Evolutionary conservation across 75 land plant species (phyloP).

Genomic region (Azolla pinnata): DNA sequence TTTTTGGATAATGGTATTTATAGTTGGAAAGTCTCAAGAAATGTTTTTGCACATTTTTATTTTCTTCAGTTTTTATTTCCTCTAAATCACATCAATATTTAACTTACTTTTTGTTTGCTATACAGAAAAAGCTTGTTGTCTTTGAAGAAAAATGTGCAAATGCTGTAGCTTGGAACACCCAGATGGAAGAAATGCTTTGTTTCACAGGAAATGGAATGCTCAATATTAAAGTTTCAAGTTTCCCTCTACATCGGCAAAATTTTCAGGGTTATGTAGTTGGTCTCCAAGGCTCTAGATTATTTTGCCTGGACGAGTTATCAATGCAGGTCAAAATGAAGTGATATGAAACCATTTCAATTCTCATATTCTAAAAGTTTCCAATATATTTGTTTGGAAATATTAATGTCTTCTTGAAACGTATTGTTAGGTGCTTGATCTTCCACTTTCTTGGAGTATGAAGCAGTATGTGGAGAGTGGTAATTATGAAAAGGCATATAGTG

Average conservation of each 20-base stretch:
- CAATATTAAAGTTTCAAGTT: slow-evolving; percentile 26
- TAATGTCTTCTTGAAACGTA: not conserved
- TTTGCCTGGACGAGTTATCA: slow-evolving; percentile 27
- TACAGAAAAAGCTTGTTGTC: slow-evolving; percentile 21
- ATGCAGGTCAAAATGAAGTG: too few species aligned
- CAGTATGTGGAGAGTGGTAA: slow-evolving; percentile 24
- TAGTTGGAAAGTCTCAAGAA: too few species aligned
- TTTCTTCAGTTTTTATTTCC: too few species aligned
- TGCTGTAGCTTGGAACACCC: slow-evolving; percentile 35
- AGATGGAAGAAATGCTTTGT: slow-evolving; percentile 35
- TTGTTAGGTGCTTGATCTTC: slow-evolving; percentile 26
- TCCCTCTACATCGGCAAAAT: slow-evolving; percentile 29
- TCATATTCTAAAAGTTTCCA: too few species aligned
- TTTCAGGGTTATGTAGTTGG: slow-evolving; percentile 38
- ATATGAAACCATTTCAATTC: too few species aligned
- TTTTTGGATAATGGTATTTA: too few species aligned
- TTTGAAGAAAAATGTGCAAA: slow-evolving; percentile 30
- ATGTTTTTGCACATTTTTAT: too few species aligned
- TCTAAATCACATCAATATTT: too few species aligned
- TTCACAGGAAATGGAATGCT: slow-evolving; percentile 33
- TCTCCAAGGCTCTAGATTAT: slow-evolving; percentile 34
- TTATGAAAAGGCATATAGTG: slow-evolving; percentile 24
- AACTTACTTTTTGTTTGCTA: not conserved
- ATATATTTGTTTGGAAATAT: not conserved
- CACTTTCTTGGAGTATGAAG: slow-evolving; percentile 31